Evolutionary conservation across 2,329 filamentous ascomycete genomes (phyloP).

Genomic region (Pseudogymnoascus sp.): DNA sequence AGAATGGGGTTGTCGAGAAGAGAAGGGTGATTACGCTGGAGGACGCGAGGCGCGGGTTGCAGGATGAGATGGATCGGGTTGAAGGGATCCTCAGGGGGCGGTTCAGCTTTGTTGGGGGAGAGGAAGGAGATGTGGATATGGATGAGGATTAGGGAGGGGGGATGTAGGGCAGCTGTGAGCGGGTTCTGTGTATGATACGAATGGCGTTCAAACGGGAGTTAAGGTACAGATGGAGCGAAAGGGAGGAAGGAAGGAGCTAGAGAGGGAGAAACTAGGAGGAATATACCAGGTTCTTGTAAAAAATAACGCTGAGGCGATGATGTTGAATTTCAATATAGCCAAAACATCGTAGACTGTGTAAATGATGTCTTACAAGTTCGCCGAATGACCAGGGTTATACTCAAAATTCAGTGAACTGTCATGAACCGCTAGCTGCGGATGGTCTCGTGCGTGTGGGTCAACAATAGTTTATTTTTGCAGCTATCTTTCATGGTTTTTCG

Average conservation of each 20-base stretch:
- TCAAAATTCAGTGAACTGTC: background rate
- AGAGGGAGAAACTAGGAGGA: slow-evolving; percentile 4
- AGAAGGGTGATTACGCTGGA: slow-evolving; percentile 76
- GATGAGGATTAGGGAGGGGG: background rate
- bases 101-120: slow-evolving; percentile 59
- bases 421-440: background rate
- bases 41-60: slow-evolving; percentile 81
- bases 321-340: background rate
- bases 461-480: background rate
- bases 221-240: background rate
- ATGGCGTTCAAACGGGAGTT: slow-evolving; percentile 5
- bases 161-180: background rate
- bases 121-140: slow-evolving; percentile 31
- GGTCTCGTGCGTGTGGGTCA: background rate
- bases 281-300: slow-evolving; percentile 8
- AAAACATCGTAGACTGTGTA: background rate
- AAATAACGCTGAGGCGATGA: background rate
- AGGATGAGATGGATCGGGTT: slow-evolving; percentile 79
- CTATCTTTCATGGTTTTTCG: background rate
- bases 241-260: background rate
- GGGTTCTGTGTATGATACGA: background rate
- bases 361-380: background rate
- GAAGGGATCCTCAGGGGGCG: slow-evolving; percentile 82
- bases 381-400: background rate
- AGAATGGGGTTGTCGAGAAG: slow-evolving; percentile 37